Evolutionary conservation across 495 filamentous ascomycete genomes (phyloP), one percentile per base, ranked within the genome.

Genomic region (Aspergillus coremiiformis): DNA sequence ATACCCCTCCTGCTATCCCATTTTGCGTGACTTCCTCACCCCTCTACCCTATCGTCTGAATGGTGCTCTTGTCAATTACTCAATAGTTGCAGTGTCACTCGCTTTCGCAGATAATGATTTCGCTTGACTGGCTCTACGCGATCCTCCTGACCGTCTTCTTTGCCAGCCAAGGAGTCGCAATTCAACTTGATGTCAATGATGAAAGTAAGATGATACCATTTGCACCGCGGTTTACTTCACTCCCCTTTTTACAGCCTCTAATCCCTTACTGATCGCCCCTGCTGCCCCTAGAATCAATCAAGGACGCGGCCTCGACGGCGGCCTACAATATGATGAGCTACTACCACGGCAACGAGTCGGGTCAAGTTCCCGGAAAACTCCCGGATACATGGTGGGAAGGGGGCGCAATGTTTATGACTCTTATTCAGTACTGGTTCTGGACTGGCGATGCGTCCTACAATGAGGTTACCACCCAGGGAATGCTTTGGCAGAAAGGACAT

Each of bases 391-490:
- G 86, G 86, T 90, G 85, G 85, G 83, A 88, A 65, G 80, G 76
- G 45, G 86, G 85, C 45, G 84, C 83, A 44, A 81, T 88, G 70
- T 90, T 84, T 75, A 84, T 85, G 60, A 74, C 77, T 1, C 64
- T 87, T 66, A 80, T 91, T 43, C 84, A 90, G 56, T 92, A 91
- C 63, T 90, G 86, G 86, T 76, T 79, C 59, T 79, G 78, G 63
- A 90, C 87, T 9, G 84, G 84, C 29, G 87, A 91, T 63, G 63
- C 61, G 27, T 74, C 80, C 21, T 89, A 87, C 71, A 89, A 88
- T 70, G 66, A 79, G 23, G 62, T 84, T 22, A 68, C 79, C 15
- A 77, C 70, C 15, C 58, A 82, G 10, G 83, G 80, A n/a, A 71
- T 92, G 72, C 74, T 87, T 44, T 78, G 64, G 61, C 87, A 92